Evolutionary conservation across 1,284 basidiomycete species (phyloP).

Genomic region (Singerocomus inundabilis): DNA sequence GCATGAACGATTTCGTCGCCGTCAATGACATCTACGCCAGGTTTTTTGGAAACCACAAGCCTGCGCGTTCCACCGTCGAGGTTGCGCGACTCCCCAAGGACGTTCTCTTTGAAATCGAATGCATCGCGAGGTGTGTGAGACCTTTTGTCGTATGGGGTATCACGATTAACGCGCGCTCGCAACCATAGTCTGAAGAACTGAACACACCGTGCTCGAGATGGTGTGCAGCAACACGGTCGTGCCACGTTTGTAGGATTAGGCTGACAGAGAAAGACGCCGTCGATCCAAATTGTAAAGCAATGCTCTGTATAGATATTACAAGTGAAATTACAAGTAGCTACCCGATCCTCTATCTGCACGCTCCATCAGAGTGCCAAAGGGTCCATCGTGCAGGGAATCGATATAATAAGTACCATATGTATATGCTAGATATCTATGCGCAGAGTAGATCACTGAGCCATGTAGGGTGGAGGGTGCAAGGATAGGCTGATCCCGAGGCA

Average conservation of each 20-base stretch:
- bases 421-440: constrained; percentile 25
- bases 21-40: constrained; percentile 80
- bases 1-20: constrained; percentile 86
- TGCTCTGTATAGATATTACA: constrained; percentile 9
- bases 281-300: neutral
- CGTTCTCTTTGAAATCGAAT: constrained; percentile 90
- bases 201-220: neutral
- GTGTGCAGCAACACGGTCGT: neutral
- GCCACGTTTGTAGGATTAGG: neutral
- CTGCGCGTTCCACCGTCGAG: constrained; percentile 87
- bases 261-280: neutral
- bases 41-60: constrained; percentile 89
- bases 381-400: neutral
- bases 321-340: constrained; percentile 1
- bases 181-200: constrained; percentile 22
- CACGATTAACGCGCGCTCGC: neutral
- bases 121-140: constrained; percentile 64
- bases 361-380: neutral
- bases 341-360: neutral
- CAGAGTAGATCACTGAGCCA: constrained; percentile 15
- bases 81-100: constrained; percentile 74
- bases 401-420: constrained; percentile 19
- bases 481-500: neutral
- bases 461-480: neutral
- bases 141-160: neutral